Evolutionary conservation across 164 flowering plant genomes (phyloP).

Genomic region (Stephania yunnanensis): DNA sequence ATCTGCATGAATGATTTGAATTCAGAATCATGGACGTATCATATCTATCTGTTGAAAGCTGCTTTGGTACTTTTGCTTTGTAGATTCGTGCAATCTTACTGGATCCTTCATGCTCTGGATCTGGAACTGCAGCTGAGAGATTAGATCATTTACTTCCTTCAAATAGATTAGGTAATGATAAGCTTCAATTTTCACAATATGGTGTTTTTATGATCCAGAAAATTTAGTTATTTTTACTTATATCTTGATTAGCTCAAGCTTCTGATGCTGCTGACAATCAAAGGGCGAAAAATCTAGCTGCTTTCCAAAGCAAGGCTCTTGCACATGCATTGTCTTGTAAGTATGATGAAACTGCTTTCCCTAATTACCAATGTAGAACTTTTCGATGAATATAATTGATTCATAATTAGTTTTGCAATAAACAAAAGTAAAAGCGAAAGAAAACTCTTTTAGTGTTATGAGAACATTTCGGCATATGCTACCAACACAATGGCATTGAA

Average conservation of each 20-base stretch:
- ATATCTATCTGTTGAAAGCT: background rate
- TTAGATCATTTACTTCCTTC: constrained; percentile 92
- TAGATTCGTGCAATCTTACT: constrained; percentile 85
- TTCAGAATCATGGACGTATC: background rate
- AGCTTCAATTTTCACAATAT: background rate
- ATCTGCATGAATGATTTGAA: background rate
- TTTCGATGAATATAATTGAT: background rate
- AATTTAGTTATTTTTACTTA: background rate
- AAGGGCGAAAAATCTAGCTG: constrained; percentile 47
- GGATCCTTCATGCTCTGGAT: constrained; percentile 97
- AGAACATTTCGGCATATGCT: background rate
- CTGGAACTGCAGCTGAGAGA: constrained; percentile 74
- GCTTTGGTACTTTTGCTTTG: background rate
- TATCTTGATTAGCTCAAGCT: constrained; percentile 18
- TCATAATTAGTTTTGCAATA: background rate
- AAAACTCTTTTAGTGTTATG: background rate
- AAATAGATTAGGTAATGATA: constrained; percentile 35
- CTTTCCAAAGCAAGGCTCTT: constrained; percentile 58
- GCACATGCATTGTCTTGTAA: constrained; percentile 67
- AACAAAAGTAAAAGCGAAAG: background rate
- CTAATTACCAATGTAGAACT: background rate
- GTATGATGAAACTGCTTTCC: background rate
- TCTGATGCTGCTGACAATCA: constrained; percentile 23
- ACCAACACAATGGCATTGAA: background rate
- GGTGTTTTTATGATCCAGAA: background rate